Conservation (phyloP, 441 rosid genomes). For the Corymbia calophylla region DNA sequence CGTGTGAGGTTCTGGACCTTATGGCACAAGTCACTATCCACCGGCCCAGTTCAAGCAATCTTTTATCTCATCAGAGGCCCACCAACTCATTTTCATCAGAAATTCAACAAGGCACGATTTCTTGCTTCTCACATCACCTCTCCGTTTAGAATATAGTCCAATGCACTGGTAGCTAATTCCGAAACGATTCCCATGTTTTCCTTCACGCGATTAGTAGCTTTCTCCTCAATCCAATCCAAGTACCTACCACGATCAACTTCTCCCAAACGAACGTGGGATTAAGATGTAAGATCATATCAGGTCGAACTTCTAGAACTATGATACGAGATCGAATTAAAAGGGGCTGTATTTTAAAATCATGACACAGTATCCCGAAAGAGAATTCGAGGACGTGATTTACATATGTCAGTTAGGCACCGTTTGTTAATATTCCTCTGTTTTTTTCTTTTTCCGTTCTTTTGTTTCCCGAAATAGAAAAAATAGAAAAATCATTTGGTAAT, state of each 20-base stretch:
- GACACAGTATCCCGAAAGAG: background rate
- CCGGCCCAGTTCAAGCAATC: background rate
- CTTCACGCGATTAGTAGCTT: background rate
- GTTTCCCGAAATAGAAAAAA: no score
- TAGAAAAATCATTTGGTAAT: no score
- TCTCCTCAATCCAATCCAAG: background rate
- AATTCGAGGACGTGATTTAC: background rate
- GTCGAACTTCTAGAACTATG: background rate
- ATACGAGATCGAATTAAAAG: background rate
- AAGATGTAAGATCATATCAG: background rate
- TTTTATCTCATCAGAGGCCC: background rate
- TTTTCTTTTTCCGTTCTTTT: no score
- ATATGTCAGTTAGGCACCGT: no score
- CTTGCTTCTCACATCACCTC: background rate
- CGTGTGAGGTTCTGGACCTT: background rate
- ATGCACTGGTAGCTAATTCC: background rate
- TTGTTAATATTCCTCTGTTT: no score
- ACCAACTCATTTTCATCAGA: background rate
- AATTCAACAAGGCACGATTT: background rate
- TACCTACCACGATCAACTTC: background rate
- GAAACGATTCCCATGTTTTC: background rate
- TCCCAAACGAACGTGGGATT: background rate
- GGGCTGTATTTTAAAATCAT: background rate
- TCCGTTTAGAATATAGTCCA: background rate
- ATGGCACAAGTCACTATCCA: background rate